Conservation (phyloP, 2,329 filamentous ascomycete species). For the Fusarium austroafricanum region DNA sequence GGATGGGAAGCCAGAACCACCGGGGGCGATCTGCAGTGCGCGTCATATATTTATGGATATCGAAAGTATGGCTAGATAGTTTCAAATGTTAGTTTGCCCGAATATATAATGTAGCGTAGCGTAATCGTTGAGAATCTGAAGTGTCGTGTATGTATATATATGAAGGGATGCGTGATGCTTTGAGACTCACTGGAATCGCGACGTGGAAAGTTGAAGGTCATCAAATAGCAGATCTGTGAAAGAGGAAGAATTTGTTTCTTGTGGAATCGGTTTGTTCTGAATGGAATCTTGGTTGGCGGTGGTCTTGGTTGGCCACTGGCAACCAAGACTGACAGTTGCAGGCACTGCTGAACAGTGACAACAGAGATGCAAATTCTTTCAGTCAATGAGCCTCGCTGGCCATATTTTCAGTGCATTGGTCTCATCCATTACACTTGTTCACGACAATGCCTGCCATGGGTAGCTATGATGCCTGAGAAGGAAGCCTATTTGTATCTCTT, state of each 20-base stretch:
- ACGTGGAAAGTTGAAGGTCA: background rate
- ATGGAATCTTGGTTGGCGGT: background rate
- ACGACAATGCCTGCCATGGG: background rate
- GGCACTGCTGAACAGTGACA: background rate
- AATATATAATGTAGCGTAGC: background rate
- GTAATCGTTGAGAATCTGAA: background rate
- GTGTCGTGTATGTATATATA: background rate
- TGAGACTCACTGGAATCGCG: conserved; percentile 6
- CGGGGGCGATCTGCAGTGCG: conserved; percentile 3
- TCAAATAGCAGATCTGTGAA: background rate
- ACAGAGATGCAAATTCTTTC: background rate
- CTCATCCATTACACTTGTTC: background rate
- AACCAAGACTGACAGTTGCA: background rate
- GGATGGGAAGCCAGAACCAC: conserved; percentile 19
- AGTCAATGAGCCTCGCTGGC: background rate
- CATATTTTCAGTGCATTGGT: background rate
- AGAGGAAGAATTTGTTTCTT: background rate
- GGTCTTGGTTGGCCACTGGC: background rate
- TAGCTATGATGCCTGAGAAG: background rate
- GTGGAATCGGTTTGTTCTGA: conserved; percentile 10
- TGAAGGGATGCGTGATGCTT: background rate
- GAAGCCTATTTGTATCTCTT: background rate
- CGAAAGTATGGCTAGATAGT: background rate
- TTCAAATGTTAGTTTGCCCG: background rate
- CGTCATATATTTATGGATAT: background rate